Evolutionary conservation across 176 grass and related monocot genomes (phyloP).

Genomic region (Bothriochloa decipiens): DNA sequence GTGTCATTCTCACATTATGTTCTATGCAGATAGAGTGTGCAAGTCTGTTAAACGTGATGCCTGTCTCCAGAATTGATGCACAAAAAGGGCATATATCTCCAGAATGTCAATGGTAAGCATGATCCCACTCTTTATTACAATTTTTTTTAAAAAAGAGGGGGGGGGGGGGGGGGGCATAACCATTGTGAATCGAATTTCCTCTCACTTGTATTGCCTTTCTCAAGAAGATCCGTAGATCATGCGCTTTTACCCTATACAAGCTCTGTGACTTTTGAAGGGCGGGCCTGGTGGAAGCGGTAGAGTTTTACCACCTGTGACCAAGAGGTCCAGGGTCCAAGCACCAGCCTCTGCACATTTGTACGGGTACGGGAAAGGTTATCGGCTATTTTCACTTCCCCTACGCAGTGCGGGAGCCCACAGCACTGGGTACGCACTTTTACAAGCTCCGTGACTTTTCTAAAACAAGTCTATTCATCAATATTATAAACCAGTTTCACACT

Average conservation of each 20-base stretch:
- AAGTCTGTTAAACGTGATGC: neutral
- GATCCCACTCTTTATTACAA: neutral
- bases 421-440: no score
- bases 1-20: neutral
- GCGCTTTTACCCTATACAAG: neutral
- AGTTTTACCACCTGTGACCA: no score
- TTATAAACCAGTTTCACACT: neutral
- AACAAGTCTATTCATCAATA: constrained; percentile 2
- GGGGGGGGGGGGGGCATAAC: neutral
- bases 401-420: no score
- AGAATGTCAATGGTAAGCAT: neutral
- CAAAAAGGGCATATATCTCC: neutral
- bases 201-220: neutral
- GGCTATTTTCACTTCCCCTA: no score
- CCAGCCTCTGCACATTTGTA: no score
- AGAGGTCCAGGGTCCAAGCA: no score
- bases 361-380: no score
- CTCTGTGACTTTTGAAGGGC: no score
- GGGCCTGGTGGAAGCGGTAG: no score
- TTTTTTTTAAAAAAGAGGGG: neutral
- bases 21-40: neutral
- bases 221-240: constrained; percentile 23
- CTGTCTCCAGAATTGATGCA: neutral
- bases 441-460: constrained; percentile 3
- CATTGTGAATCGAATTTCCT: neutral